A percentile compares a stretch with the other conserved stretches of the same genome.
phyloP scores from a whole-genome alignment of 83 land plant genomes.

The Picea abies region DNA sequence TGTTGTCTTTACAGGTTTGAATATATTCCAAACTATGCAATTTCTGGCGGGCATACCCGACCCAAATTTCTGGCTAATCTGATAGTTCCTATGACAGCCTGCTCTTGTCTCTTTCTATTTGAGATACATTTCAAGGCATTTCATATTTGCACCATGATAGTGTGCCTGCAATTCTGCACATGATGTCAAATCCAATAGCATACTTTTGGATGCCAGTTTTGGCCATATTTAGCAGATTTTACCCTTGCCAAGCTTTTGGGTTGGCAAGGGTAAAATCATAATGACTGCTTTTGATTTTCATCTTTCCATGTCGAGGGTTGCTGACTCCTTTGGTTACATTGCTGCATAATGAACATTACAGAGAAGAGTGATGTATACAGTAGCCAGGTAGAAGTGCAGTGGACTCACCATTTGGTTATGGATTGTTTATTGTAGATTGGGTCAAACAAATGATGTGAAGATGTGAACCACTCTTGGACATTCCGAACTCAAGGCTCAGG shows the following conservation, averaged over 20 bases:
- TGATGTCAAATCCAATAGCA: constrained; percentile 86
- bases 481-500: constrained; percentile 62
- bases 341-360: constrained; percentile 88
- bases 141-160: constrained; percentile 87
- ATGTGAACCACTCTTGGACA: constrained; percentile 44
- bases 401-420: constrained; percentile 52
- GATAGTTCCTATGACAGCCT: no score
- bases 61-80: no score
- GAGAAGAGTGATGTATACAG: constrained; percentile 92
- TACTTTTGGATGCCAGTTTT: constrained; percentile 63
- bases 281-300: constrained; percentile 55
- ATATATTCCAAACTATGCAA: no score
- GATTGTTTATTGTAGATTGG: constrained; percentile 83
- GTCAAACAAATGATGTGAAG: constrained; percentile 71
- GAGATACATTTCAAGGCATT: no score
- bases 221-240: constrained; percentile 80
- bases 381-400: constrained; percentile 57
- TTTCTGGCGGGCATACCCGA: no score
- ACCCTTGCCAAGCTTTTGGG: constrained; percentile 85
- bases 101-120: no score
- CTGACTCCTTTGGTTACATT: constrained; percentile 85
- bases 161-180: constrained; percentile 75
- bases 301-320: constrained; percentile 76
- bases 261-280: no score
- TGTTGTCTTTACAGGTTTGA: no score